A percentile compares a stretch with the other conserved stretches of the same genome.
phyloP scores from a whole-genome alignment of 768 basidiomycete genomes.

The Multifurca ochricompacta region DNA sequence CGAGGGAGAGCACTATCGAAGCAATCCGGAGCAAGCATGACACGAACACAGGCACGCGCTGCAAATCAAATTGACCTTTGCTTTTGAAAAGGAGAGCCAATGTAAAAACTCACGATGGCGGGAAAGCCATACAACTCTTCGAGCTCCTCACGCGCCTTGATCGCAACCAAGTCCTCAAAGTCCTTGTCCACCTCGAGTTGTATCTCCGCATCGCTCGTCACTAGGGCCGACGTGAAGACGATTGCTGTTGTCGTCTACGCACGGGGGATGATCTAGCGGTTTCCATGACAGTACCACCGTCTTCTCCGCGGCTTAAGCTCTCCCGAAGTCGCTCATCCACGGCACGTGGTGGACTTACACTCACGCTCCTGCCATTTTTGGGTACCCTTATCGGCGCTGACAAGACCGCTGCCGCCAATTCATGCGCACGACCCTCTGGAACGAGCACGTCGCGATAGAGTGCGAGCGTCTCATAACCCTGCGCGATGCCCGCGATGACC shows the following conservation, averaged over 20 bases:
- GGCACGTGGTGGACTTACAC: neutral
- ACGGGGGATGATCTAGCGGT: neutral
- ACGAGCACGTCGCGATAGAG: conserved; percentile 67
- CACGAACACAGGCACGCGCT: conserved; percentile 76
- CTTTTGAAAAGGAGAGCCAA: neutral
- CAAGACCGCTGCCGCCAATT: conserved; percentile 30
- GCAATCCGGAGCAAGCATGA: conserved; percentile 71
- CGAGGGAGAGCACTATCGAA: conserved; percentile 61
- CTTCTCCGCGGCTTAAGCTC: conserved; percentile 12
- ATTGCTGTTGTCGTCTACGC: neutral
- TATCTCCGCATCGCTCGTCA: conserved; percentile 23
- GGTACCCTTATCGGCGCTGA: conserved; percentile 3
- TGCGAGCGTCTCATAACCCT: conserved; percentile 61
- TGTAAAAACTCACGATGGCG: conserved; percentile 49
- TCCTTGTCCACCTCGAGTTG: conserved; percentile 50
- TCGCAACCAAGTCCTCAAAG: conserved; percentile 52
- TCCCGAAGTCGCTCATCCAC: conserved; percentile 10
- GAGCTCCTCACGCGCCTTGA: conserved; percentile 65
- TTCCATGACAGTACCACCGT: neutral
- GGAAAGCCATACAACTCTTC: conserved; percentile 78
- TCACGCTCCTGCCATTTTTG: conserved; percentile 18
- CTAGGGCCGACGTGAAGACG: neutral
- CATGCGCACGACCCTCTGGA: conserved; percentile 32
- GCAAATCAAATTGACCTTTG: conserved; percentile 12
- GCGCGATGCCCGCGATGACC: conserved; percentile 52